Evolutionary conservation across 345 rosid species (phyloP).

Genomic region (Populus simonii): DNA sequence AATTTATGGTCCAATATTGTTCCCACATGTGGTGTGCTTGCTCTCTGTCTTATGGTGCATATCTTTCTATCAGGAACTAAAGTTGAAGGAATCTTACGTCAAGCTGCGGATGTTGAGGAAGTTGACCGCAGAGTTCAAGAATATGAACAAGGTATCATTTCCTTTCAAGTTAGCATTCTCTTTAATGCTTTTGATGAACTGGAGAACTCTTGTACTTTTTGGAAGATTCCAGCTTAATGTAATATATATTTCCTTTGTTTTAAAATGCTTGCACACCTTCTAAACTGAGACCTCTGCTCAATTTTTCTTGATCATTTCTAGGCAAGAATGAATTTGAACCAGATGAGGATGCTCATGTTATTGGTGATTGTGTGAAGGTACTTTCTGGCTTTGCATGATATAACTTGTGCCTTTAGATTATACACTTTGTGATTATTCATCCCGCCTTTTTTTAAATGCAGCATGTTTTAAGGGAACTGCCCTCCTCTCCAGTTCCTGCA

Average conservation of each 20-base stretch:
- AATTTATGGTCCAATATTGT: not conserved
- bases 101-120: constrained; percentile 96
- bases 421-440: constrained; percentile 22
- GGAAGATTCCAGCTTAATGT: not conserved
- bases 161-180: constrained; percentile 17
- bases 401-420: constrained; percentile 12
- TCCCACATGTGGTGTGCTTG: not conserved
- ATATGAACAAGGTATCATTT: constrained; percentile 78
- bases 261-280: not conserved
- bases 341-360: constrained; percentile 95
- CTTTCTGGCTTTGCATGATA: constrained; percentile 12
- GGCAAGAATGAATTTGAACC: constrained; percentile 81
- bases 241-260: constrained; percentile 13
- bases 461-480: constrained; percentile 96
- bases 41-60: not conserved
- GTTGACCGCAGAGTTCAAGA: constrained; percentile 91
- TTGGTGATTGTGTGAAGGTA: constrained; percentile 99
- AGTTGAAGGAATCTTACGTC: constrained; percentile 89
- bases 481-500: constrained; percentile 97
- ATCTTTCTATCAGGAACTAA: constrained; percentile 59
- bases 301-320: constrained; percentile 26
- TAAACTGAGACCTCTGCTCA: constrained; percentile 10
- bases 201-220: not conserved
- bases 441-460: constrained; percentile 37
- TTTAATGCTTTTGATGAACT: not conserved